Base-by-base conservation (phyloP, 1,284 basidiomycete species). In the Coniferiporia weirii region DNA sequence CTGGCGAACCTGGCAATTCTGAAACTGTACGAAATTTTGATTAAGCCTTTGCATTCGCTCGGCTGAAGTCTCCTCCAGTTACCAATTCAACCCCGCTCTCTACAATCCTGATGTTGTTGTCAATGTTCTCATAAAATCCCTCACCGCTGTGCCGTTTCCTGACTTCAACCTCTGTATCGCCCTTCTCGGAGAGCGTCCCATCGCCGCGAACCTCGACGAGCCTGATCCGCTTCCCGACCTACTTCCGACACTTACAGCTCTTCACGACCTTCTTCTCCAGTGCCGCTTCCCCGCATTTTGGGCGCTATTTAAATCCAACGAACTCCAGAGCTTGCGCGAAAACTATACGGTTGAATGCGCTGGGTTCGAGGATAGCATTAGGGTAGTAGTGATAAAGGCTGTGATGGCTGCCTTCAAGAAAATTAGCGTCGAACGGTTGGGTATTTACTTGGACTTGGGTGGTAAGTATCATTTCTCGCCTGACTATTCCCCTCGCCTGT, bases 81-180 rank as follows among this genome's bases (percentile, higher is more conserved):
- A 97, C 76, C 95, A 98, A 71, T 98, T 98, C 78, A 98, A 98
- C 77, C 86, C 92, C 17, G 85, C 91, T 71, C 83, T 96, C 48
- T 93, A 93, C 75, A 95, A 95, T 76, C 87, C 93, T 7, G 93
- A 95, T 68, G 90, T 95, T 19, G 89, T 95, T 66, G 80, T 96
- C 73, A 93, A 96, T 77, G 93, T 98, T 71, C 89, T 98, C 69
- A 82, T 95, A 72, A 97, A 98, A 79, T 83, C 94, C 19, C 82
- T 98, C 58, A 86, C 89, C 34, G 82, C 85, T 1, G 79, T 85
- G 38, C 90, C 93, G 44, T 84, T 91, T 54, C 92, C 95, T 62
- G 95, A 98, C 72, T 98, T 95, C 76, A 91, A 90, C 71, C 89
- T 98, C 61, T 96, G 93, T 70, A 83, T 96, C 64, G 91, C 93